Evolutionary conservation across 257 asterid genomes (phyloP), one percentile per base, ranked within the genome.

Genomic region (Capsicum pubescens): DNA sequence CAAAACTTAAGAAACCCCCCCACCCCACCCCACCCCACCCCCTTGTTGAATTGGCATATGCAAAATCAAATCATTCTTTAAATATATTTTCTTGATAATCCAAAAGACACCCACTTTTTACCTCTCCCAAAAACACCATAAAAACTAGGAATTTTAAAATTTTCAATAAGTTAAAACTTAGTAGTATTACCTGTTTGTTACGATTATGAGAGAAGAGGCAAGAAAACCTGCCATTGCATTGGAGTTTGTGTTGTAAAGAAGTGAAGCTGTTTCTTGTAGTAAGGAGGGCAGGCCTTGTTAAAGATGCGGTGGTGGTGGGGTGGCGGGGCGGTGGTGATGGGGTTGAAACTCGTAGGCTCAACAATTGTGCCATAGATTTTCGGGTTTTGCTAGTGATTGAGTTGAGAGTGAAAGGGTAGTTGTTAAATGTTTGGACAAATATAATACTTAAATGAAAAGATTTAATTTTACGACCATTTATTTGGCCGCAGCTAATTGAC

Each of bases 151-250:
- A 36, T 39, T 69, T 56, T 39, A 26, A 26, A 26, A 26, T 26
- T 26, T 26, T 67, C 13, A 1, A 82, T 35, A 54, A 12, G 8
- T 54, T 50, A 12, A 68, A 1, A 6, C 80, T 67, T 71, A 52
- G 81, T 74, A 26, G 32, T 26, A 26, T 26, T 26, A 95, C 98
- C 97, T 92, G 94, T 88, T 85, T 95, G 83, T 26, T 26, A 26
- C 92, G 89, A 84, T 92, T 94, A 77, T 89, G 87, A 17, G 96
- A 92, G 84, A 95, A 95, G 79, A 95, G 93, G 92, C 98, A 95
- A 70, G 87, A 89, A 82, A 90, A 84, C 81, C 91, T 89, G 87
- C 90, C 91, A 72, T 84, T 84, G 91, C 93, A 90, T 50, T 86
- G 81, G 86, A 92, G 83, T 55, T 88, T 88, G 15, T 77, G 89